Evolutionary conservation across 495 filamentous ascomycete genomes (phyloP).

Genomic region (Barbatosphaeria neglecta): DNA sequence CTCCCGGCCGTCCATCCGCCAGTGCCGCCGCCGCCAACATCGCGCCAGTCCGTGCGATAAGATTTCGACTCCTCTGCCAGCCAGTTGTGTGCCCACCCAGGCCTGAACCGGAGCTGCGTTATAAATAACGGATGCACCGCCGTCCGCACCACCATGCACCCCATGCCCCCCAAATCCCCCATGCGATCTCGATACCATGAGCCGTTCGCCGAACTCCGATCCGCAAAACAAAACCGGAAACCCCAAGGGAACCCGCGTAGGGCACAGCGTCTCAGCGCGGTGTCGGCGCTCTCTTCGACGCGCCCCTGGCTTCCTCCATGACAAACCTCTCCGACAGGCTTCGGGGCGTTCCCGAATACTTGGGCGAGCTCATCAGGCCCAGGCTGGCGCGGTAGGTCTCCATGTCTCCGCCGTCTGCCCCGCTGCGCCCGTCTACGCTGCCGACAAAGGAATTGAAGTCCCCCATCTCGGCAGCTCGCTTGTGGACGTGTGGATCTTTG

Average conservation of each 20-base stretch:
- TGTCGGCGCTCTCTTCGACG: slow-evolving; percentile 1
- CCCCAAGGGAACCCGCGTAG: not conserved
- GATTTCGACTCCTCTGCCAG: too few species aligned
- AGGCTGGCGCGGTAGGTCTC: slow-evolving; percentile 28
- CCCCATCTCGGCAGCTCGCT: slow-evolving; percentile 31
- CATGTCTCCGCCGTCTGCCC: slow-evolving; percentile 22
- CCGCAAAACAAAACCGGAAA: too few species aligned
- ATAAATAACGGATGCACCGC: not conserved
- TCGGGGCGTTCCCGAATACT: slow-evolving; percentile 16
- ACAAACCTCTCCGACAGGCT: slow-evolving; percentile 33
- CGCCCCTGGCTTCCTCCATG: slow-evolving; percentile 29
- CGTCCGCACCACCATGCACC: too few species aligned
- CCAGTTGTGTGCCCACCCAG: too few species aligned
- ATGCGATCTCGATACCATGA: not conserved
- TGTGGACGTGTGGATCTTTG: slow-evolving; percentile 28
- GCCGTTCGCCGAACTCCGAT: too few species aligned
- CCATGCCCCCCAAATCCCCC: not conserved
- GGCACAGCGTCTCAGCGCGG: not conserved
- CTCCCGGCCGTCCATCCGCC: too few species aligned
- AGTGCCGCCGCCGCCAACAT: too few species aligned
- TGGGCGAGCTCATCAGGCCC: slow-evolving; percentile 10
- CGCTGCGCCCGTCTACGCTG: slow-evolving; percentile 29
- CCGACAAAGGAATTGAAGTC: slow-evolving; percentile 34
- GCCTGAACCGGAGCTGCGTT: too few species aligned
- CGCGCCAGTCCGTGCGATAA: too few species aligned